phyloP scores from a whole-genome alignment of 768 basidiomycete species.

The Amanita muscaria region DNA sequence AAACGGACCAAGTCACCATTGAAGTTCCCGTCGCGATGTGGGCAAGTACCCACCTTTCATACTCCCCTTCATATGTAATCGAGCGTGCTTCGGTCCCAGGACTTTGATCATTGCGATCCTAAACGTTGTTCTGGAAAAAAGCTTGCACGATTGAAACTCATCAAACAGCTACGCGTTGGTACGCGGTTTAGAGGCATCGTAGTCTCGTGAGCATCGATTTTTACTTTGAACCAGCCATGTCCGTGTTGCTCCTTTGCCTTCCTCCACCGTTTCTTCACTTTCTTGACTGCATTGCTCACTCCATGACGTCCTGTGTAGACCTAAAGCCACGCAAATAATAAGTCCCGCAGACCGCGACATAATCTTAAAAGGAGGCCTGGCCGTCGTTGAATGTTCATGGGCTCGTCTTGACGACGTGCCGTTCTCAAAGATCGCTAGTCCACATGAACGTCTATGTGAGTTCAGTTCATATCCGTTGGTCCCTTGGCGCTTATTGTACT shows the following conservation, averaged over 20 bases:
- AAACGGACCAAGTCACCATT: slow-evolving; percentile 23
- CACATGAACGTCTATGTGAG: slow-evolving; percentile 85
- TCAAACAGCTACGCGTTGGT: slow-evolving; percentile 77
- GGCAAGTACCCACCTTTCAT: slow-evolving; percentile 45
- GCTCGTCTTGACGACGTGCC: slow-evolving; percentile 92
- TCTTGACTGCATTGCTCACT: background rate
- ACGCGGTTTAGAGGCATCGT: slow-evolving; percentile 86
- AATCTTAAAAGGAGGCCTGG: slow-evolving; percentile 64
- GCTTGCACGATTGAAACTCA: slow-evolving; percentile 75
- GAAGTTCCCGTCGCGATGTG: slow-evolving; percentile 92
- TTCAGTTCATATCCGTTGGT: background rate
- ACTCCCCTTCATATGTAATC: background rate
- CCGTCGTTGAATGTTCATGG: slow-evolving; percentile 99
- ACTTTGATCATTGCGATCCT: slow-evolving; percentile 97
- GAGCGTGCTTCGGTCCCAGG: slow-evolving; percentile 35
- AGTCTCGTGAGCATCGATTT: slow-evolving; percentile 62
- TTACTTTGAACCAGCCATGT: background rate
- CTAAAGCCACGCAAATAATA: slow-evolving; percentile 71
- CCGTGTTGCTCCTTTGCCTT: slow-evolving; percentile 5
- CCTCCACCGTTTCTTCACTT: no score
- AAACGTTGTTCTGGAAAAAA: slow-evolving; percentile 79
- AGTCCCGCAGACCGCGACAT: slow-evolving; percentile 82
- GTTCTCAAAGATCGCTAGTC: slow-evolving; percentile 87
- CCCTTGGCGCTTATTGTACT: background rate
- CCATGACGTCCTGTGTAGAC: slow-evolving; percentile 36